Conservation (phyloP, 2,329 filamentous ascomycete genomes). For the Fusarium avenaceum region DNA sequence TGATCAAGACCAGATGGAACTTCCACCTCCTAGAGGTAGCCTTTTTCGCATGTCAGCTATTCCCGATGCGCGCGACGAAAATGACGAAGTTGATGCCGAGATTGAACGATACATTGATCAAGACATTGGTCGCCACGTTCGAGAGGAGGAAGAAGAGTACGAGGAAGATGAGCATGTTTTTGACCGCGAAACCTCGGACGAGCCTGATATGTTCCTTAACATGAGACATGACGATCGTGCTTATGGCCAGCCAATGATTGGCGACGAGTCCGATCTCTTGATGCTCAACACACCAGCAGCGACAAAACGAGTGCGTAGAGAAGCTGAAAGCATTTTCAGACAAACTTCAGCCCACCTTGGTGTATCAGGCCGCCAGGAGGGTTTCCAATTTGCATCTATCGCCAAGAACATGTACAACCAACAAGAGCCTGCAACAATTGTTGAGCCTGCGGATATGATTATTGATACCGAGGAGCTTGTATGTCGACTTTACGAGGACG, state of each 20-base stretch:
- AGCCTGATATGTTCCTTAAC: constrained; percentile 65
- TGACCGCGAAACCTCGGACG: constrained; percentile 57
- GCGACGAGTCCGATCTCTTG: constrained; percentile 65
- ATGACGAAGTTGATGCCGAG: constrained; percentile 53
- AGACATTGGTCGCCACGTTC: constrained; percentile 56
- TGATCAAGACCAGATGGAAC: constrained; percentile 54
- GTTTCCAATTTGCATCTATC: constrained; percentile 76
- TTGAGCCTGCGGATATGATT: constrained; percentile 79
- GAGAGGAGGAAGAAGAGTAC: constrained; percentile 52
- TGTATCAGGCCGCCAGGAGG: constrained; percentile 61
- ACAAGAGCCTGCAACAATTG: constrained; percentile 70
- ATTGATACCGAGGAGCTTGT: constrained; percentile 81
- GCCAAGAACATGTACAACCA: constrained; percentile 76
- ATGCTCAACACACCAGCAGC: constrained; percentile 69
- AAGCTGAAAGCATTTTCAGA: constrained; percentile 69
- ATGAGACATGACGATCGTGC: constrained; percentile 60
- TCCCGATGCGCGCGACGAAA: constrained; percentile 37
- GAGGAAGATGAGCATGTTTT: constrained; percentile 58
- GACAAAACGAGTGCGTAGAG: constrained; percentile 64
- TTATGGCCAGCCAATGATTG: constrained; percentile 57
- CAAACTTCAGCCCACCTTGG: constrained; percentile 64
- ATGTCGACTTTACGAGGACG: constrained; percentile 73
- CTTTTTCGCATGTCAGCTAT: constrained; percentile 51
- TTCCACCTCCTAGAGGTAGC: constrained; percentile 51
- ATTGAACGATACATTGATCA: constrained; percentile 55